Evolutionary conservation across 768 basidiomycete species (phyloP), one percentile per base, ranked within the genome.

Genomic region (Leccinum variicolor): DNA sequence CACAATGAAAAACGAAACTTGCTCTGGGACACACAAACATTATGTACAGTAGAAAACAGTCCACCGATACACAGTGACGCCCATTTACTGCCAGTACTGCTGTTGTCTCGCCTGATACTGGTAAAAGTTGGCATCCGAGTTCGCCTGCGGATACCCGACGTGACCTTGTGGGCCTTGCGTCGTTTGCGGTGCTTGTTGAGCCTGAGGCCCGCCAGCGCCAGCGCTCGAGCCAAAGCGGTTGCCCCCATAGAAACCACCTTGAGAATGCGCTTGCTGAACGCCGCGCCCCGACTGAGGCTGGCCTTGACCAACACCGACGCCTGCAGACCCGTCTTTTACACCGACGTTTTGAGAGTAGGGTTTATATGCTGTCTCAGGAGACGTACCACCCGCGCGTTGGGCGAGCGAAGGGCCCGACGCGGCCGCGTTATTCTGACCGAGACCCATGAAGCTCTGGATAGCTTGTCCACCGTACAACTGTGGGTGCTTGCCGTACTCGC

Each of bases 291-390:
- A 74, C 55, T 78, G 79, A 13, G 74, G 74, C 39, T 68, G 67
- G 1, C 63, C 64, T 60, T 67, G 66, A 6, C 67, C 73, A 19
- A 77, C 75, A 14, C 79, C 76, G 39, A 75, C 79, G 21, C 78
- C 76, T 19, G 77, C 73, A 2, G 79, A 60, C 3, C 82, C 82
- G 56, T 88, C 89, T 75, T 89, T 89, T 11, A 79, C 75, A 4
- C 71, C 72, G n/a, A 73, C 75, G 51, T 72, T 73, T 54, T 69
- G 74, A 50, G 80, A 82, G 66, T 90, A 91, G 11, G 87, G 85
- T 67, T 92, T 91, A 74, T 89, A 91, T 15, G 86, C 74, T 8
- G 83, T 75, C 71, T 91, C 90, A 1, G 89, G 89, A 6, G 88
- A 89, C 14, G 78, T 76, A 33, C 79, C 82, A 19, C 78, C 76